A percentile compares a stretch with the other conserved stretches of the same genome.
These are phyloP conservation scores for Dactylonectria macrodidyma DNA, from an alignment of 2,329 filamentous ascomycete species.

Conservation along the genomic window DNA sequence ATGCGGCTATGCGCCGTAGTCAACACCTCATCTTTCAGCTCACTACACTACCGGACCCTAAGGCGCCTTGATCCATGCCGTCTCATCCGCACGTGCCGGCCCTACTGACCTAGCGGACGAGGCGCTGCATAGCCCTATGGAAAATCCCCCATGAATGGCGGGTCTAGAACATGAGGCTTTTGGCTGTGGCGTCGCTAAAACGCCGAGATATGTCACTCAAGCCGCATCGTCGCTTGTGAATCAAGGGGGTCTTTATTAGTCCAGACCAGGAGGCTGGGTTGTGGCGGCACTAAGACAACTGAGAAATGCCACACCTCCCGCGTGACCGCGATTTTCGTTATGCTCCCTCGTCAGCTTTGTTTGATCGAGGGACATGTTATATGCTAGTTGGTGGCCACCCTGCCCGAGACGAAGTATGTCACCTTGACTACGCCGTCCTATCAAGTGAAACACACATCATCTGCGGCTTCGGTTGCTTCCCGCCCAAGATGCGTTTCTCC, in stretches of 20 bases:
- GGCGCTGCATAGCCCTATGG: not conserved
- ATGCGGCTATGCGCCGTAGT: too few species aligned
- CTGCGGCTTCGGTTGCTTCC: not conserved
- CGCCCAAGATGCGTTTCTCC: conserved; percentile 23
- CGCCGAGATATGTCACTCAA: not conserved
- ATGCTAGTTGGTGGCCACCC: not conserved
- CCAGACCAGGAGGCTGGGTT: not conserved
- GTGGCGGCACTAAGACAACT: conserved; percentile 9
- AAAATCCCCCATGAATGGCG: too few species aligned
- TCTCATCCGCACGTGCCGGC: not conserved
- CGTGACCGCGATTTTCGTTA: conserved; percentile 1
- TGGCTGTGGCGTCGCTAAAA: conserved; percentile 1
- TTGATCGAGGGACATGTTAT: not conserved
- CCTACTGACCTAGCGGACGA: not conserved
- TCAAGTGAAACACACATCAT: not conserved
- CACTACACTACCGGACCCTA: not conserved
- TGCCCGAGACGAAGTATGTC: not conserved
- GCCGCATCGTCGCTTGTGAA: not conserved
- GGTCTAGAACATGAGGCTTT: not conserved
- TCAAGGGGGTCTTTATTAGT: not conserved
- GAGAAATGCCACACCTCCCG: conserved; percentile 23
- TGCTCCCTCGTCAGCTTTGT: not conserved
- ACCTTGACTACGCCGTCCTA: not conserved
- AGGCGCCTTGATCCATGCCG: not conserved
- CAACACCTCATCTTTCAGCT: too few species aligned